Conservation (phyloP, 2,329 filamentous ascomycete species). For the Colletotrichum eremochloae region DNA sequence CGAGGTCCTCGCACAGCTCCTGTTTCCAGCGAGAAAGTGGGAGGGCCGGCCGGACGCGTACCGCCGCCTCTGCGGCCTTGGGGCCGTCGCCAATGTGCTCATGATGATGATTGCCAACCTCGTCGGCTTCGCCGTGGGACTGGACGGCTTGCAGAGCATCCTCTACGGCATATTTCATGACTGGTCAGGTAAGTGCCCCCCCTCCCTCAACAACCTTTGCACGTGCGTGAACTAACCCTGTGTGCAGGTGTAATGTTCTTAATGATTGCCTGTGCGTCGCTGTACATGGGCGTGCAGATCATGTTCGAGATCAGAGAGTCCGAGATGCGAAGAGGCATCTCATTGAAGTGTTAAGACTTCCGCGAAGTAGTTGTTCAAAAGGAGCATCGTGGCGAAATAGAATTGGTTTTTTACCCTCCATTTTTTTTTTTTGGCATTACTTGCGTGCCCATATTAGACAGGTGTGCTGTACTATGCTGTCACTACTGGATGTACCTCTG, state of each 20-base stretch:
- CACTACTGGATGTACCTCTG: constrained; percentile 14
- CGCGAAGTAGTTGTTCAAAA: not conserved
- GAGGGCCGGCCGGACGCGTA: constrained; percentile 78
- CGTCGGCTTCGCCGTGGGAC: constrained; percentile 91
- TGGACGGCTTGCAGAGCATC: constrained; percentile 87
- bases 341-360: constrained; percentile 80
- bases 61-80: constrained; percentile 82
- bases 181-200: constrained; percentile 69
- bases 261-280: constrained; percentile 73
- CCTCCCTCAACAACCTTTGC: not conserved
- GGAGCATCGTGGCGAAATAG: not conserved
- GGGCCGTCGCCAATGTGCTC: constrained; percentile 85
- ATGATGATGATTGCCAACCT: constrained; percentile 98
- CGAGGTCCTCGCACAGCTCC: constrained; percentile 77
- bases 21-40: constrained; percentile 83
- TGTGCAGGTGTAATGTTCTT: constrained; percentile 78
- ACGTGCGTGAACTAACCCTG: constrained; percentile 4
- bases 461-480: not conserved
- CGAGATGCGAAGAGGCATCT: constrained; percentile 85
- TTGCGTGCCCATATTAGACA: constrained; percentile 23
- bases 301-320: constrained; percentile 96
- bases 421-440: not conserved
- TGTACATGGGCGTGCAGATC: constrained; percentile 89
- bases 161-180: constrained; percentile 81
- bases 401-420: too few species aligned